Conservation (phyloP, 495 filamentous ascomycete species). For the Lepidopterella palustris region DNA sequence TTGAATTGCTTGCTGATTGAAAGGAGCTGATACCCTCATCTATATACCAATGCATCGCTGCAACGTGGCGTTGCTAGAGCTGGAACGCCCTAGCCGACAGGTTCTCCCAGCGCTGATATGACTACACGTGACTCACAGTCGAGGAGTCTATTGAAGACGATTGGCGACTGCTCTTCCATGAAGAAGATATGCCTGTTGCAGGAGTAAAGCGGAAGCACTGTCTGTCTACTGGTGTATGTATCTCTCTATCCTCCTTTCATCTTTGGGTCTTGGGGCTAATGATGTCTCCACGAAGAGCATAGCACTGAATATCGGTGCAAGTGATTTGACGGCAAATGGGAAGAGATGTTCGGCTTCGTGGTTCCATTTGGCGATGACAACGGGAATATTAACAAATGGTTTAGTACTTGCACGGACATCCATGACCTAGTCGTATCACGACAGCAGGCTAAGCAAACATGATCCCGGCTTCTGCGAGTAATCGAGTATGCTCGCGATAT, state of each 20-base stretch:
- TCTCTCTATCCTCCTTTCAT: not conserved
- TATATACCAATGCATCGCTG: no score
- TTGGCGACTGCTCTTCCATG: conserved; percentile 43
- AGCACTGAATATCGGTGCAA: conserved; percentile 59
- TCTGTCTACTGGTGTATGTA: conserved; percentile 48
- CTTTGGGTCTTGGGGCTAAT: not conserved
- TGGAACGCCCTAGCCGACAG: conserved; percentile 57
- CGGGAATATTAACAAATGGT: conserved; percentile 65
- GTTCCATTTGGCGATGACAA: conserved; percentile 54
- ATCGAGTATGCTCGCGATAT: conserved; percentile 61
- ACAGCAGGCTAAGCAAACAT: conserved; percentile 51
- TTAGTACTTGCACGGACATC: conserved; percentile 64
- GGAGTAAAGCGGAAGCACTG: conserved; percentile 49
- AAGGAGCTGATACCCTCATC: no score
- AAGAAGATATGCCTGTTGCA: conserved; percentile 51
- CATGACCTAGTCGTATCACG: conserved; percentile 57
- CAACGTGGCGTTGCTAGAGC: no score
- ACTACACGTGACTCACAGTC: conserved; percentile 58
- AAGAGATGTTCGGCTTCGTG: conserved; percentile 66
- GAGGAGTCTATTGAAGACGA: conserved; percentile 46
- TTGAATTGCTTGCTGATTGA: no score
- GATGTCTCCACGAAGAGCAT: conserved; percentile 52
- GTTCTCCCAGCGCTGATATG: conserved; percentile 62
- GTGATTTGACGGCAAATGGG: conserved; percentile 55
- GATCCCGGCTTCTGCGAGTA: conserved; percentile 59